Evolutionary conservation across 768 basidiomycete species (phyloP).

Genomic region (Boletus rubropictus): DNA sequence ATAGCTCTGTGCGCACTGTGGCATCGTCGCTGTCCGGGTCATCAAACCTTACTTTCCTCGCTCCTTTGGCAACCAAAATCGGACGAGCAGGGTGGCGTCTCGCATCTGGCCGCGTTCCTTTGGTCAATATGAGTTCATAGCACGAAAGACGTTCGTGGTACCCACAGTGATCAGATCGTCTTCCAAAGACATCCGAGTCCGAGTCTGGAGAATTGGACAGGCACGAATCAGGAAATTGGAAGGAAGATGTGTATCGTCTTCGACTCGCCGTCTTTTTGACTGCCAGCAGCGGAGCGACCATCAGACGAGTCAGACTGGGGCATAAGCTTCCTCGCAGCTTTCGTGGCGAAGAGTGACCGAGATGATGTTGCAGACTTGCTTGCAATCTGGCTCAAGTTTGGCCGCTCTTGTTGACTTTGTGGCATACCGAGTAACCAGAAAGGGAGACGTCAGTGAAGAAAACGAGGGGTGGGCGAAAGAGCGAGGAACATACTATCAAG

Average conservation of each 20-base stretch:
- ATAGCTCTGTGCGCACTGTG: slow-evolving; percentile 7
- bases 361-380: slow-evolving; percentile 1
- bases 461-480: no score
- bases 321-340: slow-evolving; percentile 15
- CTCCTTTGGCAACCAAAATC: neutral
- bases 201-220: slow-evolving; percentile 12
- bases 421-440: no score
- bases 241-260: neutral
- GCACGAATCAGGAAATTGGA: neutral
- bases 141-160: neutral
- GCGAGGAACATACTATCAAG: no score
- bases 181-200: slow-evolving; percentile 5
- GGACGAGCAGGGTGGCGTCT: neutral
- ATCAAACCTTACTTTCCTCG: slow-evolving; percentile 16
- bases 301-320: slow-evolving; percentile 9
- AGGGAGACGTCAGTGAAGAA: no score
- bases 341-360: neutral
- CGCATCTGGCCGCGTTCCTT: slow-evolving; percentile 1
- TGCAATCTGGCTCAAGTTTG: neutral
- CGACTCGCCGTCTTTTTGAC: slow-evolving; percentile 11
- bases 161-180: slow-evolving; percentile 1
- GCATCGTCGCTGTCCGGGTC: slow-evolving; percentile 14
- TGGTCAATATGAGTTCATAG: neutral
- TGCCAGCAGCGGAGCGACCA: neutral
- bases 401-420: slow-evolving; percentile 1